Evolutionary conservation across 176 grass and related monocot species (phyloP), one percentile per base, ranked within the genome.

Genomic region (Hyparrhenia diplandra): DNA sequence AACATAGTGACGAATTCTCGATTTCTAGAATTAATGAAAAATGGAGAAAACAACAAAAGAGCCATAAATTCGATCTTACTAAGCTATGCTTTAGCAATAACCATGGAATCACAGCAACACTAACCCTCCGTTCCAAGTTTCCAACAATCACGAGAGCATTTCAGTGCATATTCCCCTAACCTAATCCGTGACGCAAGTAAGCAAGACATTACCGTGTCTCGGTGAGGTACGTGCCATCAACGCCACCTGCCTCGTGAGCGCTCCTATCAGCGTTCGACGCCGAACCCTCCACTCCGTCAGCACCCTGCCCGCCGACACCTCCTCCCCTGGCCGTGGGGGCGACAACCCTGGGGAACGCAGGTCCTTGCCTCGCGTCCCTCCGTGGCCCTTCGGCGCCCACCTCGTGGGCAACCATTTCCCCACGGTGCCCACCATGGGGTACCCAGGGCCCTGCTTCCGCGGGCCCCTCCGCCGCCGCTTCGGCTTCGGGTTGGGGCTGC

Each of bases 161-260:
- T 29, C 10, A 55, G 5, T 23, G 21, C 21, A 67, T 2, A 13
- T 29, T 29, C 10, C 29, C 10, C 62, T 18, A 62, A 39, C 42
- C 49, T 59, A 83, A 73, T 67, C 35, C 55, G 43, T 11, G 27
- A 79, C 11, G 10, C 65, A n/a, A 4, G 66, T 29, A 62, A 25
- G 41, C 82, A 58, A 24, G 72, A 31, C 32, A 85, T 78, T 95
- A 98, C 92, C 92, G 79, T 39, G 90, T 98, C 41, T 86, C 79
- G 49, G 88, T 98, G 30, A 98, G 90, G 75, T 98, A 93, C 37
- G 90, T 86, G 21, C 90, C 86, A 29, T 88, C 87, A 17, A 88
- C 90, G 41, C 74, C 81, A 27, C 52, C 85, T 10, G 41, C 37
- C 1, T 76, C 64, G 14, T 29, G 41, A 31, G 31, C 60, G 12